Percentiles rank a stretch among this genome's conserved stretches.
phyloP scores from a whole-genome alignment of 2,329 filamentous ascomycete species.

The Diaporthe capsici region DNA sequence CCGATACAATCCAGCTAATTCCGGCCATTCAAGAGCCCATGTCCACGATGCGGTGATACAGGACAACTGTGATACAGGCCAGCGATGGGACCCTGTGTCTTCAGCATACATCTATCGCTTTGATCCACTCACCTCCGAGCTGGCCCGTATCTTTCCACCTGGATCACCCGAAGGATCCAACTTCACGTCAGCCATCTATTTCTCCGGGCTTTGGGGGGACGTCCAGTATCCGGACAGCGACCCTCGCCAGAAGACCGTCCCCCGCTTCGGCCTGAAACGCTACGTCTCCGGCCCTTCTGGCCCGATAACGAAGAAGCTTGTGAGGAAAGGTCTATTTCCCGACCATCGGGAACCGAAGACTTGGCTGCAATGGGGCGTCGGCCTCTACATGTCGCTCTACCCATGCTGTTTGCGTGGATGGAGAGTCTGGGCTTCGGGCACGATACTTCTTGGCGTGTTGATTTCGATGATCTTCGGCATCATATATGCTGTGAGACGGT shows the following conservation, averaged over 20 bases:
- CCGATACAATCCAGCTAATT: neutral
- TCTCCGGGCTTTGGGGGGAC: conserved; percentile 53
- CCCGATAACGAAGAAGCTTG: conserved; percentile 50
- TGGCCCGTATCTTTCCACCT: conserved; percentile 45
- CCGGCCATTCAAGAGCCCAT: conserved; percentile 45
- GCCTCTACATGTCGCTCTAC: conserved; percentile 49
- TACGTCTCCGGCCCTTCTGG: conserved; percentile 52
- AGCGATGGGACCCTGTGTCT: conserved; percentile 52
- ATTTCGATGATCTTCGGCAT: conserved; percentile 30
- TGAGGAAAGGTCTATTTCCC: conserved; percentile 51
- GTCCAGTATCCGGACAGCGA: conserved; percentile 49
- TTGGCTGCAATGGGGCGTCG: conserved; percentile 50
- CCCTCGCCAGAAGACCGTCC: conserved; percentile 50
- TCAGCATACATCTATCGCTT: conserved; percentile 55
- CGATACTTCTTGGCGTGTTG: conserved; percentile 39
- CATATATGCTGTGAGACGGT: neutral
- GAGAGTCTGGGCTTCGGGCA: conserved; percentile 50
- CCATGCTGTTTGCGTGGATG: conserved; percentile 54
- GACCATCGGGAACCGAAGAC: conserved; percentile 44
- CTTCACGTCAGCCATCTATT: conserved; percentile 54
- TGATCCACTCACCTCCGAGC: conserved; percentile 44
- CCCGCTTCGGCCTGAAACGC: conserved; percentile 51
- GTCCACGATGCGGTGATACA: conserved; percentile 51
- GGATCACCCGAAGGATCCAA: conserved; percentile 42
- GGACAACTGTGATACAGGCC: conserved; percentile 53